Percentiles rank a stretch among this genome's conserved stretches.
Conservation (phyloP, 2,329 filamentous ascomycete species). For the Trichoderma breve region DNA sequence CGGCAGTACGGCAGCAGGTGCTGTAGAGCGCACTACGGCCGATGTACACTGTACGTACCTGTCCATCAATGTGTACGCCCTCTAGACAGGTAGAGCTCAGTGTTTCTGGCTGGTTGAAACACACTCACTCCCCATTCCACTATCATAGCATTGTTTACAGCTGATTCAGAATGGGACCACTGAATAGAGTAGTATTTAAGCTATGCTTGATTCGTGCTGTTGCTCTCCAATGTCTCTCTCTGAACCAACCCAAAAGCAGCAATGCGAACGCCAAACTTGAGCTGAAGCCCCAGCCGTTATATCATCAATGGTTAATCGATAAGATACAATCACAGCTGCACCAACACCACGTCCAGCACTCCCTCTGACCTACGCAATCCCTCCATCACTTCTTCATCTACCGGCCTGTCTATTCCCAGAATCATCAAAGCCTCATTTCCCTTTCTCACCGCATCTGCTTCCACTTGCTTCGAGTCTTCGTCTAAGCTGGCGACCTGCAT, state of each 20-base stretch:
- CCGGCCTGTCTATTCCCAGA: conserved; percentile 65
- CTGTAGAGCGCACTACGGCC: background rate
- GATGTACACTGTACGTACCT: background rate
- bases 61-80: background rate
- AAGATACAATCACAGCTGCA: conserved; percentile 38
- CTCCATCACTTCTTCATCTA: conserved; percentile 55
- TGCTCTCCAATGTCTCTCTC: background rate
- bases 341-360: conserved; percentile 55
- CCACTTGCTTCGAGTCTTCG: conserved; percentile 20
- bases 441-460: conserved; percentile 23
- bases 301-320: background rate
- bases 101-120: background rate
- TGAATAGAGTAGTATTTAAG: background rate
- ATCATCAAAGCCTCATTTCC: conserved; percentile 71
- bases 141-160: background rate
- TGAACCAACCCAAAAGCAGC: background rate
- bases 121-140: background rate
- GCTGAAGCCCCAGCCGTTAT: too few species aligned
- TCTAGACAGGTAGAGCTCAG: background rate
- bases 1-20: background rate
- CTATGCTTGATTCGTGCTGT: background rate
- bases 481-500: conserved; percentile 68
- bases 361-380: conserved; percentile 51
- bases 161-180: background rate
- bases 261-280: too few species aligned